Conservation (phyloP, 192 early-diverging fungal genomes). For the Umbelopsis sp. region DNA sequence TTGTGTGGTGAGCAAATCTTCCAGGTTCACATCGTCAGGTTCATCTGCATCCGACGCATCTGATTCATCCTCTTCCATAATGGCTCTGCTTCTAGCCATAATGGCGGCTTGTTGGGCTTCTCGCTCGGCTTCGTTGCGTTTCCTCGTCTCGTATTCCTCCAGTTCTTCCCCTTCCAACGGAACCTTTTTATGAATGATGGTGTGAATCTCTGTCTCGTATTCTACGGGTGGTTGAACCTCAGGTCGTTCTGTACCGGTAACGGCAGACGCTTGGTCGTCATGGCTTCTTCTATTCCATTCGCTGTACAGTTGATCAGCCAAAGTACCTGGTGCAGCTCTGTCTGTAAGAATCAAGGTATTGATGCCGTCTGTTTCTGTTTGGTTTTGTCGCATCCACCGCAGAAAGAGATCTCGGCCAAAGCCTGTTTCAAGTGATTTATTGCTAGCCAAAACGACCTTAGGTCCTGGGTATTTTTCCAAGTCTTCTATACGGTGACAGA, state of each 20-base stretch:
- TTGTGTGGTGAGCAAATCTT: conserved; percentile 49
- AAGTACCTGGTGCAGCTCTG: conserved; percentile 68
- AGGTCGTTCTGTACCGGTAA: conserved; percentile 20
- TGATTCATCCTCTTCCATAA: conserved; percentile 82
- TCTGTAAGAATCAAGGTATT: conserved; percentile 83
- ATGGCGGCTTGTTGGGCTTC: conserved; percentile 75
- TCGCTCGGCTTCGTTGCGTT: conserved; percentile 66
- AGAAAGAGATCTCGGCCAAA: conserved; percentile 80
- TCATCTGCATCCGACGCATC: conserved; percentile 56
- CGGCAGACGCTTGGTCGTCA: conserved; percentile 20
- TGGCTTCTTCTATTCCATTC: conserved; percentile 56
- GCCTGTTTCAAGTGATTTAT: conserved; percentile 79
- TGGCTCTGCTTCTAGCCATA: conserved; percentile 60
- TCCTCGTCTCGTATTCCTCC: conserved; percentile 61
- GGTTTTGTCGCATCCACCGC: conserved; percentile 56
- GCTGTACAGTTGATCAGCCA: conserved; percentile 67
- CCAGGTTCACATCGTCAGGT: conserved; percentile 57
- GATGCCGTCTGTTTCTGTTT: not conserved
- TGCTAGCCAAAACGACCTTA: conserved; percentile 85
- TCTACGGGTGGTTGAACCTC: conserved; percentile 34
- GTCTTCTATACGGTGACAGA: conserved; percentile 71
- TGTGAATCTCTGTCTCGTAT: conserved; percentile 25
- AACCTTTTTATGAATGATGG: conserved; percentile 61
- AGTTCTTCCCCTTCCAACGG: conserved; percentile 89
- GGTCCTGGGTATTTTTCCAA: conserved; percentile 67